Evolutionary conservation across 1,284 basidiomycete genomes (phyloP), one percentile per base, ranked within the genome.

Genomic region (Baeospora myosura): DNA sequence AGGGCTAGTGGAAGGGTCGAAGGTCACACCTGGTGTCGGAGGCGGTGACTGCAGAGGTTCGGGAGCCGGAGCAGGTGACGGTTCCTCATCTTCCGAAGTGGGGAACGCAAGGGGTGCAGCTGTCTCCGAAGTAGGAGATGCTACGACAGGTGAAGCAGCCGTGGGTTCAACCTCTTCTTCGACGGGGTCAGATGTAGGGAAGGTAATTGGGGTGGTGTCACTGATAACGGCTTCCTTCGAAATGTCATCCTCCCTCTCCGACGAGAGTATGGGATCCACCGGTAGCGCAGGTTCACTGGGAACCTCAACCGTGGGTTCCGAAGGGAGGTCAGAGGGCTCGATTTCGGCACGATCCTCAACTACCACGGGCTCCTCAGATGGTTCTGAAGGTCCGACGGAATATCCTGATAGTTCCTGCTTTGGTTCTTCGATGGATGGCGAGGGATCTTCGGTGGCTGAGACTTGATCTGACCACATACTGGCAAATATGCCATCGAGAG

Each of bases 401-500:
- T 74, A 72, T 32, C 68, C 68, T 35, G 62, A 56, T 25, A 64
- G 49, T 38, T 66, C 68, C 48, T 69, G 67, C 58, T 69, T 61
- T 62, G 35, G 54, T 46, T 42, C 56, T 58, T 39, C 47, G 37
- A 65, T 51, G 5, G 66, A 63, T 11, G 56, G 38, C 8, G 55
- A 61, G 46, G 47, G 63, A 50, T 70, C 74, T 36, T 78, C 79
- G 11, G 61, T 69, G n/a, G 74, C 66, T 24, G 74, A 76, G 24
- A 83, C 68, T 54, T 89, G 83, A 55, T 87, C 78, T 0, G 80
- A 76, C 88, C 88, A 91, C 81, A 91, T 82, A 1, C 77, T 69
- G 8, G 86, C 82, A 54, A 90, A 91, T 28, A 78, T 55, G 41
- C 87, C 84, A 51, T 81, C 73, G 20, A 61, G 64, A 30, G 76